These are phyloP conservation scores for Austroboletus novae-zelandiae DNA, from an alignment of 1,284 basidiomycete species.

Conservation along the genomic window DNA sequence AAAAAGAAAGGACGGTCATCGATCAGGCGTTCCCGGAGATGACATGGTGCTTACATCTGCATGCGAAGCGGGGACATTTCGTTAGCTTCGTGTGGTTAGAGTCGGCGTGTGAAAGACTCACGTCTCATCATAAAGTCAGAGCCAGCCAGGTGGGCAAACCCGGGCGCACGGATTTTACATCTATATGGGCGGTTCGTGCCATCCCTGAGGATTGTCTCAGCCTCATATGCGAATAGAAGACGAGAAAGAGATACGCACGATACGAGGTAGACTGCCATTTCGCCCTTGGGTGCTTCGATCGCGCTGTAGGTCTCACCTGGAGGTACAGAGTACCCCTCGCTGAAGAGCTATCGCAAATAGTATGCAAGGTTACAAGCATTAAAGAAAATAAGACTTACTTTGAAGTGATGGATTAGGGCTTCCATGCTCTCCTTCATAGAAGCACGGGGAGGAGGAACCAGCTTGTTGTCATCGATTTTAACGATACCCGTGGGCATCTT, in stretches of 20 bases:
- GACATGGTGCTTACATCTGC: slow-evolving; percentile 50
- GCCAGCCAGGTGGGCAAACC: slow-evolving; percentile 90
- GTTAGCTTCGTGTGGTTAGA: slow-evolving; percentile 1
- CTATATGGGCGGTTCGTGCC: slow-evolving; percentile 91
- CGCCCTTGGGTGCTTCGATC: slow-evolving; percentile 98
- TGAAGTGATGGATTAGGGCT: slow-evolving; percentile 97
- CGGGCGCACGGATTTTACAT: slow-evolving; percentile 92
- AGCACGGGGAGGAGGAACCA: slow-evolving; percentile 94
- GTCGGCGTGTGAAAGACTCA: slow-evolving; percentile 35
- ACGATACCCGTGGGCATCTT: slow-evolving; percentile 94
- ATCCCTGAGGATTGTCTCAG: slow-evolving; percentile 49
- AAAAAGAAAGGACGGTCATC: slow-evolving; percentile 24
- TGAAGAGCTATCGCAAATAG: slow-evolving; percentile 66
- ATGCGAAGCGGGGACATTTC: slow-evolving; percentile 2
- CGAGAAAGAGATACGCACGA: slow-evolving; percentile 50
- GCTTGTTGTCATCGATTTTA: slow-evolving; percentile 98
- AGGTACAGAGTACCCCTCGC: slow-evolving; percentile 97
- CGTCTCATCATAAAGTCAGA: slow-evolving; percentile 95
- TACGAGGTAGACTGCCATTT: slow-evolving; percentile 97
- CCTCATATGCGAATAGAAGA: not conserved
- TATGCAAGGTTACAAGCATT: not conserved
- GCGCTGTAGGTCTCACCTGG: slow-evolving; percentile 97
- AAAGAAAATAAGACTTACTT: slow-evolving; percentile 46
- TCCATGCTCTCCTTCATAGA: slow-evolving; percentile 99
- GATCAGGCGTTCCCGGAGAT: slow-evolving; percentile 25